phyloP scores from a whole-genome alignment of 192 early-diverging fungal species.

The Coemansia sp. region DNA sequence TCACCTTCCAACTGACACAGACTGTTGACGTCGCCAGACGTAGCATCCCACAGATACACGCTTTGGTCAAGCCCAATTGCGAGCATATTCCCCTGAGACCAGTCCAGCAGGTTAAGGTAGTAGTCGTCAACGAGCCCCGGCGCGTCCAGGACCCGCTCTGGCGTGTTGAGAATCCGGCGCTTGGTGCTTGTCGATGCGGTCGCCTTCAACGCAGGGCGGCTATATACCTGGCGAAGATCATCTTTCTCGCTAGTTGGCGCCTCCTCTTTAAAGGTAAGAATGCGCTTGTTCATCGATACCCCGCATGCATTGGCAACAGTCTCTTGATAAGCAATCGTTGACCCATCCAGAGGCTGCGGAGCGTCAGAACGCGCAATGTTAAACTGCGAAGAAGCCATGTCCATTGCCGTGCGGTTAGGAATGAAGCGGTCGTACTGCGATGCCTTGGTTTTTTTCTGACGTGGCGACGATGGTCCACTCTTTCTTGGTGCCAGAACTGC shows the following conservation, averaged over 20 bases:
- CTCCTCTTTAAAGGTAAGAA: conserved; percentile 76
- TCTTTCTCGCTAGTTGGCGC: conserved; percentile 61
- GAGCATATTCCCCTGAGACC: conserved; percentile 76
- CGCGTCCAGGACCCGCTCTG: conserved; percentile 86
- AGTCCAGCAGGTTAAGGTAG: conserved; percentile 94
- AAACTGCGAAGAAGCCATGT: conserved; percentile 68
- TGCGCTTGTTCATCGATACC: conserved; percentile 73
- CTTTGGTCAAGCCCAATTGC: conserved; percentile 83
- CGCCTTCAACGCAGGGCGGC: conserved; percentile 34
- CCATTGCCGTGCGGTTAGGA: conserved; percentile 71
- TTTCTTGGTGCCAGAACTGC: conserved; percentile 5
- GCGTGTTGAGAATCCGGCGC: conserved; percentile 74
- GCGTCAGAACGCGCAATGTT: conserved; percentile 54
- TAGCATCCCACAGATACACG: conserved; percentile 91
- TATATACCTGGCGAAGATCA: conserved; percentile 58
- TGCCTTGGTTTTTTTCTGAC: conserved; percentile 30
- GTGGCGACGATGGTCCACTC: conserved; percentile 24
- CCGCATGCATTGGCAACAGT: conserved; percentile 80
- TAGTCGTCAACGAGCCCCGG: conserved; percentile 89
- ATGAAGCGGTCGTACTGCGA: conserved; percentile 86
- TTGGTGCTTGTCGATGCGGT: conserved; percentile 30
- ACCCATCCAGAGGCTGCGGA: conserved; percentile 46
- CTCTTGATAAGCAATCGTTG: conserved; percentile 67
- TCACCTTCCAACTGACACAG: conserved; percentile 50
- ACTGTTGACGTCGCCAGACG: conserved; percentile 58